phyloP scores from a whole-genome alignment of 2,329 filamentous ascomycete species.

The Claviceps sorghi region DNA sequence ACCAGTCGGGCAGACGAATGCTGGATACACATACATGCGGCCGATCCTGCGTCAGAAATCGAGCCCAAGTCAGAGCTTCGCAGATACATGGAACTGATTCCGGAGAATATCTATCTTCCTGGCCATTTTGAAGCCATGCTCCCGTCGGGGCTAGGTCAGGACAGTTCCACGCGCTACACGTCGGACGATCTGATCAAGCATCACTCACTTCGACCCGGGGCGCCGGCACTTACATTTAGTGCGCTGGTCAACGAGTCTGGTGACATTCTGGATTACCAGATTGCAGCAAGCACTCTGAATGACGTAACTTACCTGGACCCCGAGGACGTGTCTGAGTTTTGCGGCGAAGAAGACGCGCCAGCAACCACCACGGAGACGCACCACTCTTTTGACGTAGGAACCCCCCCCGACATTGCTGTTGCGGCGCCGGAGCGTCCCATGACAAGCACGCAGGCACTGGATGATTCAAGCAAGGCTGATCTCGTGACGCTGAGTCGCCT shows the following conservation, averaged over 20 bases:
- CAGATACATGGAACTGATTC: slow-evolving; percentile 45
- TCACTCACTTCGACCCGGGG: slow-evolving; percentile 38
- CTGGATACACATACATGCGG: slow-evolving; percentile 68
- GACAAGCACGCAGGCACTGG: slow-evolving; percentile 27
- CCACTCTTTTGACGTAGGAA: slow-evolving; percentile 17
- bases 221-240: slow-evolving; percentile 47
- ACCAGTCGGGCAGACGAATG: slow-evolving; percentile 38
- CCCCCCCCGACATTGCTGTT: slow-evolving; percentile 7
- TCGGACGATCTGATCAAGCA: slow-evolving; percentile 28
- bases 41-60: slow-evolving; percentile 63
- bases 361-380: not conserved
- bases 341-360: slow-evolving; percentile 23
- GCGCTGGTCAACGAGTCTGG: slow-evolving; percentile 39
- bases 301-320: slow-evolving; percentile 45
- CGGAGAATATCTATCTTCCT: slow-evolving; percentile 44
- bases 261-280: slow-evolving; percentile 35
- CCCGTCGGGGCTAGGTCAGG: slow-evolving; percentile 20
- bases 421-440: slow-evolving; percentile 25
- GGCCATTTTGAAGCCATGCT: slow-evolving; percentile 47
- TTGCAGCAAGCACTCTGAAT: slow-evolving; percentile 38
- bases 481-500: slow-evolving; percentile 34
- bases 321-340: slow-evolving; percentile 30
- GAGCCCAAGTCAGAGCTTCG: slow-evolving; percentile 41
- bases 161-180: slow-evolving; percentile 16
- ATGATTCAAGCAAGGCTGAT: slow-evolving; percentile 27